phyloP scores from a whole-genome alignment of 805 yeast genomes.

The Sugiyamaella smithiae region DNA sequence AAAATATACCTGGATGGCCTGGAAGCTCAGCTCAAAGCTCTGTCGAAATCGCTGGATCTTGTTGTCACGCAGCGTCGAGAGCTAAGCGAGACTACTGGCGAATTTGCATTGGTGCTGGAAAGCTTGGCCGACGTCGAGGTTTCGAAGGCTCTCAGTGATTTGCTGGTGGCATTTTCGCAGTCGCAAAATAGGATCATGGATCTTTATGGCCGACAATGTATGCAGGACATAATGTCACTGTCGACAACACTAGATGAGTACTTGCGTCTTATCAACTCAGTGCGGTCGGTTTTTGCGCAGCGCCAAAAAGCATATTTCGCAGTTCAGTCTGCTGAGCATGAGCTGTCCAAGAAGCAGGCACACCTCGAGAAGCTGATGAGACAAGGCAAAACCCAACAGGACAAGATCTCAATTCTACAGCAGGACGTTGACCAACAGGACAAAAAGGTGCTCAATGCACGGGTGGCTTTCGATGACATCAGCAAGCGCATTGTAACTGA shows the following conservation, averaged over 20 bases:
- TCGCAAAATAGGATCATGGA: constrained; percentile 71
- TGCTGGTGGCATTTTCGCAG: constrained; percentile 67
- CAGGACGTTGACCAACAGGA: constrained; percentile 59
- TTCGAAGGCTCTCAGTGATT: constrained; percentile 58
- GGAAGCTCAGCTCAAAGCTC: constrained; percentile 67
- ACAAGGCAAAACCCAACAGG: constrained; percentile 54
- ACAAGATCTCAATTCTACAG: constrained; percentile 55
- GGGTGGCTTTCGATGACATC: constrained; percentile 59
- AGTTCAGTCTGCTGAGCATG: constrained; percentile 46
- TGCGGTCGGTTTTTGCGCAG: constrained; percentile 69
- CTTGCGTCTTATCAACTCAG: constrained; percentile 69
- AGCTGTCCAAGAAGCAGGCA: constrained; percentile 45
- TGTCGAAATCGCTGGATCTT: constrained; percentile 68
- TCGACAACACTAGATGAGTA: constrained; percentile 90
- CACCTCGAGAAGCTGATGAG: constrained; percentile 46
- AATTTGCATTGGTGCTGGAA: constrained; percentile 54
- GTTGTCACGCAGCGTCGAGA: constrained; percentile 76
- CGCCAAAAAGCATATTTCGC: constrained; percentile 56
- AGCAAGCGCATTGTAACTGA: constrained; percentile 67
- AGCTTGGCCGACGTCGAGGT: constrained; percentile 73
- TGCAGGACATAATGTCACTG: constrained; percentile 82
- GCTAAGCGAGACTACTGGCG: constrained; percentile 63
- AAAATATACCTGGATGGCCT: constrained; percentile 65
- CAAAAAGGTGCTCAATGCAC: constrained; percentile 50
- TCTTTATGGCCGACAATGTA: constrained; percentile 68